These are phyloP conservation scores for Sclerotiophoma versabilis DNA, from an alignment of 2,329 filamentous ascomycete species.

Conservation along the genomic window DNA sequence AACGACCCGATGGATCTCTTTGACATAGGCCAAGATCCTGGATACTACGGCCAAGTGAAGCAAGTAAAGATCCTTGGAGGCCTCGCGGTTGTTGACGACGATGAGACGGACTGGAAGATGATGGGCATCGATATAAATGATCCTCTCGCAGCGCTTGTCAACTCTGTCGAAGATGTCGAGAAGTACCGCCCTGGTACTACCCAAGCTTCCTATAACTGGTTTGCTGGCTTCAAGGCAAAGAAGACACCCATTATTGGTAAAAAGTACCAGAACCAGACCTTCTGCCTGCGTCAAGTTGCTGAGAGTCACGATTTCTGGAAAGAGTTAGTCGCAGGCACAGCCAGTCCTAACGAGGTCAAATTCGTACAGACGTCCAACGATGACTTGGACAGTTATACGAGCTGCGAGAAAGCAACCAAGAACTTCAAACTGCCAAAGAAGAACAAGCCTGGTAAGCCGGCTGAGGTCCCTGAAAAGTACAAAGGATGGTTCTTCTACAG, in stretches of 20 bases:
- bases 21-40: constrained; percentile 96
- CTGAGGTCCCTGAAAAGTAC: constrained; percentile 5
- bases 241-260: constrained; percentile 50
- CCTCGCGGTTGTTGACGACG: constrained; percentile 96
- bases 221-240: constrained; percentile 71
- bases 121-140: constrained; percentile 97
- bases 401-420: constrained; percentile 10
- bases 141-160: constrained; percentile 88
- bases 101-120: constrained; percentile 99
- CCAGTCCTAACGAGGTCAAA: constrained; percentile 50
- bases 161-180: constrained; percentile 97
- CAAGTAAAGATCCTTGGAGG: constrained; percentile 98
- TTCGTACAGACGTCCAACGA: constrained; percentile 49
- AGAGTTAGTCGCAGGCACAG: constrained; percentile 50
- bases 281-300: constrained; percentile 41
- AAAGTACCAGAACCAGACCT: constrained; percentile 48
- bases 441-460: constrained; percentile 6
- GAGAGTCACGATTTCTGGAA: constrained; percentile 52
- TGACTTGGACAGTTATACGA: constrained; percentile 6
- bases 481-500: constrained; percentile 11
- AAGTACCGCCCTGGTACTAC: constrained; percentile 91
- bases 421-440: constrained; percentile 11
- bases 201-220: constrained; percentile 97
- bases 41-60: constrained; percentile 92
- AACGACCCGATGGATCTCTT: constrained; percentile 97